Evolutionary conservation across 352 stramenopile genomes (phyloP), one percentile per base, ranked within the genome.

Genomic region (Globisporangium apiculatum): DNA sequence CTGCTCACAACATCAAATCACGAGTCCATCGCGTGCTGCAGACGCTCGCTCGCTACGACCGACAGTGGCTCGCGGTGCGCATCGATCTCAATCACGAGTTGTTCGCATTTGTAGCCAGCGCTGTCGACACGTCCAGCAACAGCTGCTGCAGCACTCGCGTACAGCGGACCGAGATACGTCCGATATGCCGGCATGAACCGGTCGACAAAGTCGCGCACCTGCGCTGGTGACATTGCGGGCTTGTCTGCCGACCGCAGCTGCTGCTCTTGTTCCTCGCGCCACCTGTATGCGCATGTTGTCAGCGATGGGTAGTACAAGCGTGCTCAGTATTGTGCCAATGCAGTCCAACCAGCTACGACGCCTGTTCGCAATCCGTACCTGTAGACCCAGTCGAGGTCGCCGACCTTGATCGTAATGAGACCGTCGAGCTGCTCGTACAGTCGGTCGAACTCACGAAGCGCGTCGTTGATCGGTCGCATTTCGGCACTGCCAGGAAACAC

Each of bases 131-230:
- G 36, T 1, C 6, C 3, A 18, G 35, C 15, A 11, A n/a, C 37
- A 24, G 46, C 24, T 31, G 24, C 24, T 31, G 24, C 24, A 31
- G 24, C 24, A 31, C 24, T 53, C 40, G 65, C 62, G 69, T 95
- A 94, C 45, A 95, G 66, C 0, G 41, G 62, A 14, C 66, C 58
- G 14, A 92, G 57, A 56, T 93, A 95, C 9, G 74, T 67, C 38
- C 83, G 68, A 69, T 95, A 95, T 31, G 78, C 69, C 11, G 86
- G 84, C 80, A 95, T 91, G 64, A 89, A 95, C 61, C 86, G 83
- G 57, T 94, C 80, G 47, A 95, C 79, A 66, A 95, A 95, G 68
- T 92, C 83, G 38, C 73, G 73, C 48, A 95, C 80, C 62, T 93
- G 66, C 40, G 72, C 69, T 11, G 69, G 48, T 3, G 76, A 83